Conservation (phyloP, 139 green algal species). For the Parachlorella kessleri region DNA sequence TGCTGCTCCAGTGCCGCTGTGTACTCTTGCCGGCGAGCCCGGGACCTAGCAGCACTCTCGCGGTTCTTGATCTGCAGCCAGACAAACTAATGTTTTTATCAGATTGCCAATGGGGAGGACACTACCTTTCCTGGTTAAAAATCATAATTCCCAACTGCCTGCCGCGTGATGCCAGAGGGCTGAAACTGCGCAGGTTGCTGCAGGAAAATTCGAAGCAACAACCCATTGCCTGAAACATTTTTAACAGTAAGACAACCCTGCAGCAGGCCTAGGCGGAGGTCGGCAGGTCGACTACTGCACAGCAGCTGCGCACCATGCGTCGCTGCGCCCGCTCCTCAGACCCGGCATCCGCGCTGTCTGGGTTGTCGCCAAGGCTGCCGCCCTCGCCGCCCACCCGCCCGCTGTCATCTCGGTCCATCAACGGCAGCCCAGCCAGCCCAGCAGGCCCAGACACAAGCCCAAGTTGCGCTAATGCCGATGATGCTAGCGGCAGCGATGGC, state of each 20-base stretch:
- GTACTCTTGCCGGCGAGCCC: conserved; percentile 51
- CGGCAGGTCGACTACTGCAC: too few species aligned
- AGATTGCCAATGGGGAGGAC: too few species aligned
- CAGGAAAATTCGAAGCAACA: too few species aligned
- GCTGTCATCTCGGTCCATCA: background rate
- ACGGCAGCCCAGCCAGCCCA: background rate
- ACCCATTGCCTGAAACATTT: too few species aligned
- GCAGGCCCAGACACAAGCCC: background rate
- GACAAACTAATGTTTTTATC: too few species aligned
- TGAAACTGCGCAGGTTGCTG: too few species aligned
- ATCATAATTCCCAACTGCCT: too few species aligned
- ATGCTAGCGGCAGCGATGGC: background rate
- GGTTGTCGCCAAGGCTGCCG: background rate
- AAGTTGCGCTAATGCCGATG: too few species aligned
- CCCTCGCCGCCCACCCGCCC: background rate
- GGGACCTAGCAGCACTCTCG: conserved; percentile 57
- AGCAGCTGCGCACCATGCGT: background rate
- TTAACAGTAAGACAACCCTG: too few species aligned
- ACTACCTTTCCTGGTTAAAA: too few species aligned
- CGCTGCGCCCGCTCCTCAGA: background rate
- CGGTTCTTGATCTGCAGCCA: conserved; percentile 58
- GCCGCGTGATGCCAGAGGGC: too few species aligned
- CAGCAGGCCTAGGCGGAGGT: too few species aligned
- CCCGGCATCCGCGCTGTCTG: background rate
- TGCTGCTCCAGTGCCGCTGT: conserved; percentile 49